Conservation (phyloP, 1,284 basidiomycete species). For the Ustilago tritici region DNA sequence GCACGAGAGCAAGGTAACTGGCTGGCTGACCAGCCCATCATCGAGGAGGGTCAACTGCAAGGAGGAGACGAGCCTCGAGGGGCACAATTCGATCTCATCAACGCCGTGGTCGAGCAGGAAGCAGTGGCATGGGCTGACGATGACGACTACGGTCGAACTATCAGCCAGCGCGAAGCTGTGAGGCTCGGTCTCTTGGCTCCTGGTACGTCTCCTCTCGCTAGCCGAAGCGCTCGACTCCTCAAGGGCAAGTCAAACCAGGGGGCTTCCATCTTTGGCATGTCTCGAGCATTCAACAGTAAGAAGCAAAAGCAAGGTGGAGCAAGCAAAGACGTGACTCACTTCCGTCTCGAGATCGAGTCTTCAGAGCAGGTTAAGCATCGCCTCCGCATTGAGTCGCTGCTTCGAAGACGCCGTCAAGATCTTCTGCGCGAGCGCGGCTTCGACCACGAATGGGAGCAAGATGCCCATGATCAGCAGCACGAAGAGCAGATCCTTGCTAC, state of each 20-base stretch:
- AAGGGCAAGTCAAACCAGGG: slow-evolving; percentile 9
- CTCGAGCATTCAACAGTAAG: neutral
- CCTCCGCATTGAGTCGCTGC: slow-evolving; percentile 35
- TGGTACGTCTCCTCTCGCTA: neutral
- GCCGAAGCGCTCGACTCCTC: slow-evolving; percentile 11
- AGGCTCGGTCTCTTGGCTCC: slow-evolving; percentile 52
- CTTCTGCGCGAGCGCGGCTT: slow-evolving; percentile 46
- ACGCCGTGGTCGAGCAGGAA: slow-evolving; percentile 39
- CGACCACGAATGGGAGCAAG: slow-evolving; percentile 18
- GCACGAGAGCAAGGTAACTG: slow-evolving; percentile 42
- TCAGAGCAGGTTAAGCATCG: slow-evolving; percentile 48
- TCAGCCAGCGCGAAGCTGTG: slow-evolving; percentile 58
- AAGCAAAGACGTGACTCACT: neutral
- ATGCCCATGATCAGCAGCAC: slow-evolving; percentile 15
- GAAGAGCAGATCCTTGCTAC: slow-evolving; percentile 48
- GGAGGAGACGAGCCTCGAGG: slow-evolving; percentile 52
- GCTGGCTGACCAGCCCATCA: slow-evolving; percentile 43
- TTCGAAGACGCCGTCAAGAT: slow-evolving; percentile 45
- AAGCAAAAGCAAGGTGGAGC: slow-evolving; percentile 1
- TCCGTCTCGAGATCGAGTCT: slow-evolving; percentile 50
- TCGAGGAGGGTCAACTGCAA: slow-evolving; percentile 49
- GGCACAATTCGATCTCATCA: slow-evolving; percentile 58
- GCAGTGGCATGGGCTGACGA: slow-evolving; percentile 65
- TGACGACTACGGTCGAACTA: slow-evolving; percentile 62
- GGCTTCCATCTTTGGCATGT: slow-evolving; percentile 8